Base-by-base conservation (phyloP, 2,329 filamentous ascomycete genomes). In the Coleophoma crateriformis region DNA sequence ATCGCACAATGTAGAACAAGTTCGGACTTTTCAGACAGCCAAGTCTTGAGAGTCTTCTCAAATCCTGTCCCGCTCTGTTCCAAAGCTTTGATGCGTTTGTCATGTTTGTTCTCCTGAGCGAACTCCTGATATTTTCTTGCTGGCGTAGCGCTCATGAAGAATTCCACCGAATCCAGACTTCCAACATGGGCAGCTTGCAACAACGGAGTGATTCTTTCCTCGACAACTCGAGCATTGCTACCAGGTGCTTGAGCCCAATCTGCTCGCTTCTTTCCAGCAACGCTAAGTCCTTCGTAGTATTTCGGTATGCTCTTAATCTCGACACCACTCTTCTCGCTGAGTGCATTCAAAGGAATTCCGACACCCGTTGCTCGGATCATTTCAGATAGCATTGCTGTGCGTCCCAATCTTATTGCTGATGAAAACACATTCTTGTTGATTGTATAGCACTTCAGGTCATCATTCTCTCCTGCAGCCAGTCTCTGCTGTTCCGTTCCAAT, bases 271-370 rank as follows among this genome's bases (percentile, higher is more conserved):
- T 81, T 82, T 2, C 88, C 88, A 55, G 87, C 83, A 1, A 95
- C 84, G 1, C 81, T 84, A 32, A 92, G 67, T 0, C 89, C 89
- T 65, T 88, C 85, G 61, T 95, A 95, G 64, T 81, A 88, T 15
- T 77, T 77, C 1, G 87, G 81, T 64, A 85, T 87, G 55, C 79
- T 71, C 47, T 79, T 73, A 45, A 84, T 64, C 58, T 85, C 76
- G 1, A 85, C 67, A 3, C 86, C 86, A 49, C 76, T 84, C 50
- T 78, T 78, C 66, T 84, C 78, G 40, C 87, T 77, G 6, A 94
- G 68, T 15, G 79, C 70, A 44, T 86, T 78, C 0, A 91, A 68
- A 0, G 87, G 85, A 51, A 92, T 77, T 1, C 86, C 86, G 4
- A 80, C 81, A 1, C 87, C 88, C 7, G 79, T 81, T 7, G 71